Evolutionary conservation across 495 filamentous ascomycete species (phyloP).

Genomic region (Xylaria longipes): DNA sequence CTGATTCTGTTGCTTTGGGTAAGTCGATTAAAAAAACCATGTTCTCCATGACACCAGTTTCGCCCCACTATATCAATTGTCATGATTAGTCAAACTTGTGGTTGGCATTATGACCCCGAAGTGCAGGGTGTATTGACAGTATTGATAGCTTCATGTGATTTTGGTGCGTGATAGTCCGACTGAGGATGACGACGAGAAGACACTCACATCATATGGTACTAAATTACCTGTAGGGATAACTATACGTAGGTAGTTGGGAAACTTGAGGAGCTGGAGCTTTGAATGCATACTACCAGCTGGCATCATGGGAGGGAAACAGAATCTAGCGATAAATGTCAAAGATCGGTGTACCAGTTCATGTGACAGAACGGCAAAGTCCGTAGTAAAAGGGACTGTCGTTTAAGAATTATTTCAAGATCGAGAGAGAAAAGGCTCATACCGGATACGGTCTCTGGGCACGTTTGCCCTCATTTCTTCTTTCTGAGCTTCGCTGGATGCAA

Average conservation of each 20-base stretch:
- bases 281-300: constrained; percentile 75
- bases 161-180: background rate
- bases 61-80: constrained; percentile 69
- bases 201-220: constrained; percentile 64
- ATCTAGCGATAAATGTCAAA: constrained; percentile 28
- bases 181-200: background rate
- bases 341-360: background rate
- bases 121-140: background rate
- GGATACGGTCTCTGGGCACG: constrained; percentile 51
- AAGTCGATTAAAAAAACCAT: constrained; percentile 87
- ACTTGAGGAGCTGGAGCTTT: constrained; percentile 84
- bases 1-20: constrained; percentile 57
- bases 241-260: constrained; percentile 70
- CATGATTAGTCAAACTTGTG: background rate
- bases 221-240: constrained; percentile 84
- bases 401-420: background rate
- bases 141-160: background rate
- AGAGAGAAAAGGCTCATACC: constrained; percentile 28
- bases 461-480: constrained; percentile 61
- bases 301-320: constrained; percentile 80
- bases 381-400: background rate
- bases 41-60: constrained; percentile 81
- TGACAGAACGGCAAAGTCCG: background rate
- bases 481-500: constrained; percentile 53
- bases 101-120: background rate